phyloP scores from a whole-genome alignment of 2,329 filamentous ascomycete genomes.

The Setomelanomma holmii region DNA sequence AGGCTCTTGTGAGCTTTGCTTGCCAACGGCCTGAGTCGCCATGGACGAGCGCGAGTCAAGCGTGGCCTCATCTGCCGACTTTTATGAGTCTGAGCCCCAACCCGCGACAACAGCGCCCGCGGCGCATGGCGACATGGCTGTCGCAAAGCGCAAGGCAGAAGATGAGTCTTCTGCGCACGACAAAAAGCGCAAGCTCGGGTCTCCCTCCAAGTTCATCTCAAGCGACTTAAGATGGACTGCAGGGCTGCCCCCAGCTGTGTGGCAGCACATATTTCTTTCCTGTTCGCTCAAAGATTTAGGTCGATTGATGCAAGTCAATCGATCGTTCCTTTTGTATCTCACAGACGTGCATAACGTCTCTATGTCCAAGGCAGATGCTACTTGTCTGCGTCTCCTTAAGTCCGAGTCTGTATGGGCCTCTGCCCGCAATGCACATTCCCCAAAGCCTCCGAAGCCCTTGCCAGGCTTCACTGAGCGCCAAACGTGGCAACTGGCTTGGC shows the following conservation, averaged over 20 bases:
- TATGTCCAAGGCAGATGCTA: slow-evolving; percentile 37
- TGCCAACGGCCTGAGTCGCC: slow-evolving; percentile 23
- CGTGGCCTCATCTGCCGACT: slow-evolving; percentile 45
- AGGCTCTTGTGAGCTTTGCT: slow-evolving; percentile 41
- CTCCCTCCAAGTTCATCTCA: slow-evolving; percentile 16
- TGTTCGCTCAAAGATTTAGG: slow-evolving; percentile 69
- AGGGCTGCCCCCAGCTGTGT: slow-evolving; percentile 66
- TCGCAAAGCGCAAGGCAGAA: slow-evolving; percentile 47
- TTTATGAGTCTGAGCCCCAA: slow-evolving; percentile 40
- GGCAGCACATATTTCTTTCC: slow-evolving; percentile 74
- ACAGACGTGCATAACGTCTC: slow-evolving; percentile 45
- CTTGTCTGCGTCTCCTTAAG: slow-evolving; percentile 53
- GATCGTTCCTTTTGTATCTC: slow-evolving; percentile 64
- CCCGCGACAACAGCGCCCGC: slow-evolving; percentile 20
- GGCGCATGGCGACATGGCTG: slow-evolving; percentile 16
- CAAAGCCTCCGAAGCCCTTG: slow-evolving; percentile 73
- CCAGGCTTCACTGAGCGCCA: slow-evolving; percentile 70
- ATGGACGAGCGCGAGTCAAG: slow-evolving; percentile 46
- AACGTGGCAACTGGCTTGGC: slow-evolving; percentile 77
- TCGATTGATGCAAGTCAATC: slow-evolving; percentile 71
- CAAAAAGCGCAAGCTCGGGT: slow-evolving; percentile 44
- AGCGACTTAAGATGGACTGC: slow-evolving; percentile 35
- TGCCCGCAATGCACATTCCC: slow-evolving; percentile 70
- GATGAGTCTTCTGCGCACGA: slow-evolving; percentile 25
- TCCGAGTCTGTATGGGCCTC: slow-evolving; percentile 74